Base-by-base conservation (phyloP, 176 grass and related monocot species). In the Aegilops speltoides region DNA sequence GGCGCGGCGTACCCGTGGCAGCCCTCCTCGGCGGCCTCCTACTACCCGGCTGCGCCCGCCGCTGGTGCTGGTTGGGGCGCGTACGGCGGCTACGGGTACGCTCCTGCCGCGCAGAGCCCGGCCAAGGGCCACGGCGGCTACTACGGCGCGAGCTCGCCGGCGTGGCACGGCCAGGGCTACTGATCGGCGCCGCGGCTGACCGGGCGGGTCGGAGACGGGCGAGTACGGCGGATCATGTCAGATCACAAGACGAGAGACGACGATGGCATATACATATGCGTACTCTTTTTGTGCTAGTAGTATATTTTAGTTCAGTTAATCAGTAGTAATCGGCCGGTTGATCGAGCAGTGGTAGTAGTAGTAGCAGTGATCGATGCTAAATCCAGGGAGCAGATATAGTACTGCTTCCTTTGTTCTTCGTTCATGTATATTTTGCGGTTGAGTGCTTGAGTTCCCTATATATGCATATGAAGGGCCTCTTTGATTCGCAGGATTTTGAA, bases 1-100 rank as follows among this genome's bases (percentile, higher is more conserved):
- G 67, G 66, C 1, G 43, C 73, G 13, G 72, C 40, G 28, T 88
- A 68, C 81, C 73, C 83, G 22, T 82, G 79, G 79, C 64, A 1
- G 3, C 0, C 16, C 1, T 45, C 61, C 7, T 19, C 19, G 0
- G 2, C 59, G 0, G 41, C 77, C 3, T 45, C 54, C 8, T 75
- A 76, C 24, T 73, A 74, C 60, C n/a, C 60, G 0, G 40, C 5
- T 0, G 54, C 63, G 13, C 12, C 43, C 4, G 14, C 14, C 0
- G 0, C 78, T 8, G 2, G 0, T 4, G 1, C 78, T 13, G 2
- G 4, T 4, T 82, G 62, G 79, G 70, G 4, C 2, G 3, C 46
- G 33, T 88, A 83, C 72, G 56, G 56, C 19, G 56, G 56, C 19
- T 59, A 59, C 56, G 31, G 61, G 25, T 57, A 73, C 0, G 20